Evolutionary conservation across 345 rosid genomes (phyloP).

Genomic region (Linum lewisii): DNA sequence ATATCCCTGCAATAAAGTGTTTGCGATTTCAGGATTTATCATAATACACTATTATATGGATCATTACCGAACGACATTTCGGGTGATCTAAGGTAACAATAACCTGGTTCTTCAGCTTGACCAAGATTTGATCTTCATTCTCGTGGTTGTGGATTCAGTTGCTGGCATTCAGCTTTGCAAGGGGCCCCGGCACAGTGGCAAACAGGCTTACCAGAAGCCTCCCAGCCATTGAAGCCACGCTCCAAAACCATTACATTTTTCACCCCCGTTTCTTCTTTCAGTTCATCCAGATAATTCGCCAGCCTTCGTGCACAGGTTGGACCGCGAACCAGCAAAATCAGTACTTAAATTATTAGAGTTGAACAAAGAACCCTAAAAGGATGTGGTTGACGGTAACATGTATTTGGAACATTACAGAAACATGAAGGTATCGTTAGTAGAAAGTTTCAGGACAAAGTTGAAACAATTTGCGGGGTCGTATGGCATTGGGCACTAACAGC

Average conservation of each 20-base stretch:
- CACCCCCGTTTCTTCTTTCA: conserved; percentile 57
- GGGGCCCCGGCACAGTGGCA: conserved; percentile 63
- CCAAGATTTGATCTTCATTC: not conserved
- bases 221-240: conserved; percentile 87
- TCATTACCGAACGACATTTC: not conserved
- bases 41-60: no score
- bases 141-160: not conserved
- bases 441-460: no score
- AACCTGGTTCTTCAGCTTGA: not conserved
- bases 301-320: conserved; percentile 82
- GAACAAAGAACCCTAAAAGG: no score
- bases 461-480: no score
- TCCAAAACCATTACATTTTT: conserved; percentile 61
- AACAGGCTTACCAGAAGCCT: conserved; percentile 74
- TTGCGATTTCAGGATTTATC: not conserved
- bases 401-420: no score
- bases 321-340: conserved; percentile 56
- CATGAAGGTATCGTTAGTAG: no score
- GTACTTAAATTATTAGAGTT: no score
- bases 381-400: no score
- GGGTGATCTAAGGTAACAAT: not conserved
- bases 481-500: no score
- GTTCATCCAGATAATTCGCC: conserved; percentile 56
- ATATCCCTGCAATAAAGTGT: not conserved
- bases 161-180: conserved; percentile 40